Evolutionary conservation across 441 rosid genomes (phyloP).

Genomic region (Bocquillonia castaneifolia): DNA sequence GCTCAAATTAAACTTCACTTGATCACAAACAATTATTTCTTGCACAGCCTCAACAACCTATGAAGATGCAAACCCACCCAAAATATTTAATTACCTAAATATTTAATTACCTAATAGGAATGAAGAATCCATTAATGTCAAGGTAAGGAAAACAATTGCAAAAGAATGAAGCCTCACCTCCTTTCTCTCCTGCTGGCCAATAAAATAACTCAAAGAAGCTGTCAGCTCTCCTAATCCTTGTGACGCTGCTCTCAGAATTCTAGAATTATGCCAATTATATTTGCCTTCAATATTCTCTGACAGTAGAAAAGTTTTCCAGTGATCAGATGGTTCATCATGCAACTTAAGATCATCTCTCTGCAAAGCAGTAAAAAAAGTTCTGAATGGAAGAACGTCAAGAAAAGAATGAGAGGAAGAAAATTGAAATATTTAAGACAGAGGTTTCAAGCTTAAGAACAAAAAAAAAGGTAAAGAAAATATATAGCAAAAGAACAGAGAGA

Average conservation of each 20-base stretch:
- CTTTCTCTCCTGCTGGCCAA: constrained; percentile 44
- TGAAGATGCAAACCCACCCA: constrained; percentile 22
- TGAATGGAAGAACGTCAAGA: constrained; percentile 29
- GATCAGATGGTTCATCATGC: constrained; percentile 47
- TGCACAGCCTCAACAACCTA: constrained; percentile 75
- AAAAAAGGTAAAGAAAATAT: not conserved
- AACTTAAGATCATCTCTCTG: constrained; percentile 77
- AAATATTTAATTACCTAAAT: constrained; percentile 5
- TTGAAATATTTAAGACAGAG: not conserved
- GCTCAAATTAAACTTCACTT: constrained; percentile 55
- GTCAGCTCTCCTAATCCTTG: constrained; percentile 64
- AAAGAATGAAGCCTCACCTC: constrained; percentile 44
- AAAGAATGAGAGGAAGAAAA: constrained; percentile 22
- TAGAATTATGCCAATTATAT: constrained; percentile 50
- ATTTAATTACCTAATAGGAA: constrained; percentile 7
- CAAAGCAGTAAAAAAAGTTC: constrained; percentile 32
- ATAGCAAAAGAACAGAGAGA: not conserved
- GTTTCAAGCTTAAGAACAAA: not conserved
- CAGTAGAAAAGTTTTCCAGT: constrained; percentile 48
- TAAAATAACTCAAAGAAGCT: constrained; percentile 70
- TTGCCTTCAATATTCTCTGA: constrained; percentile 45
- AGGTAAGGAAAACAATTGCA: constrained; percentile 7
- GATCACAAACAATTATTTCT: constrained; percentile 77
- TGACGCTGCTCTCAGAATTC: constrained; percentile 58
- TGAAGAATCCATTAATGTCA: constrained; percentile 4